Percentiles rank a stretch among this genome's conserved stretches.
Evolutionary conservation across 345 rosid species (phyloP).

Genomic region (Lepidium sativum): DNA sequence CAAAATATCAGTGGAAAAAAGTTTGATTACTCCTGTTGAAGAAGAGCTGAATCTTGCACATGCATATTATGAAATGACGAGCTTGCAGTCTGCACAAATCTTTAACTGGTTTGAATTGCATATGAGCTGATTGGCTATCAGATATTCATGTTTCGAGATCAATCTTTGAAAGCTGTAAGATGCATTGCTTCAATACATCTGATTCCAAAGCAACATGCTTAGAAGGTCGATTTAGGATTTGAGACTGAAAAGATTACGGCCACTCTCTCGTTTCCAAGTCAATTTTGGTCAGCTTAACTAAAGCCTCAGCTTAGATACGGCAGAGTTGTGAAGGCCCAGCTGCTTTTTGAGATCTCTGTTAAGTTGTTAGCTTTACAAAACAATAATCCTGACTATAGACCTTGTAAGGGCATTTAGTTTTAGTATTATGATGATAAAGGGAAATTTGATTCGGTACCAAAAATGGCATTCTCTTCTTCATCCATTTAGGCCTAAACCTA

Average conservation of each 20-base stretch:
- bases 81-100: constrained; percentile 70
- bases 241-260: not conserved
- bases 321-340: not conserved
- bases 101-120: constrained; percentile 92
- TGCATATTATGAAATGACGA: constrained; percentile 93
- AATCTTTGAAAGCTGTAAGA: not conserved
- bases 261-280: not conserved
- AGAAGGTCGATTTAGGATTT: not conserved
- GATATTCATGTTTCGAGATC: not conserved
- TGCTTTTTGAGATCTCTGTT: not conserved
- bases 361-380: too few species aligned
- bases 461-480: constrained; percentile 37
- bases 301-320: not conserved
- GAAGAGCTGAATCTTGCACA: constrained; percentile 91
- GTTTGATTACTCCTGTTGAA: constrained; percentile 57
- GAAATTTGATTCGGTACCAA: not conserved
- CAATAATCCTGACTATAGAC: not conserved
- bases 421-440: not conserved
- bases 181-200: not conserved
- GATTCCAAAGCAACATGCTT: not conserved
- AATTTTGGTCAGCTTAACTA: not conserved
- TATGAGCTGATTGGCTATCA: constrained; percentile 30
- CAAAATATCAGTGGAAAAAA: constrained; percentile 34
- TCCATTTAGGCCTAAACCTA: constrained; percentile 26
- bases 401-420: not conserved